These are phyloP conservation scores for Agrocybe praecox DNA, from an alignment of 768 basidiomycete species.

Conservation along the genomic window DNA sequence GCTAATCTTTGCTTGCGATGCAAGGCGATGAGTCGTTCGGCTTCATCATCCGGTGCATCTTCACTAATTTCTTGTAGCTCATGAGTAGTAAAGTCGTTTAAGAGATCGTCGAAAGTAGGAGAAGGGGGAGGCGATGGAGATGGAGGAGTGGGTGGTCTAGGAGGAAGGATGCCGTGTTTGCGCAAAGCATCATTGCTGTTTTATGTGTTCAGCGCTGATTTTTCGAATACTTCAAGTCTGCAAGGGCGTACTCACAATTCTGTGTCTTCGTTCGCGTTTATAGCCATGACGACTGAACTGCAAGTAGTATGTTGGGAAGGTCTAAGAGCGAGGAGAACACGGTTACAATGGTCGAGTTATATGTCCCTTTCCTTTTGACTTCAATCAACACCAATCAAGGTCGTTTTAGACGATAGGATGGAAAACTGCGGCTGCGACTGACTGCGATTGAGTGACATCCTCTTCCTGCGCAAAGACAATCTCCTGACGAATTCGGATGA, in stretches of 20 bases:
- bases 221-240: no score
- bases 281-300: conserved; percentile 44
- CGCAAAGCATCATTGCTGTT: conserved; percentile 90
- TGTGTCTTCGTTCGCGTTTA: conserved; percentile 90
- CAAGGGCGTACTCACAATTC: conserved; percentile 74
- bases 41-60: conserved; percentile 75
- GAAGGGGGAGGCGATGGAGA: conserved; percentile 84
- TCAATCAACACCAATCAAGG: background rate
- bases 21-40: conserved; percentile 70
- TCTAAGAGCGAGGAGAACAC: background rate
- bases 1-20: conserved; percentile 66
- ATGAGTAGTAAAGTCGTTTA: conserved; percentile 61
- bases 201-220: background rate
- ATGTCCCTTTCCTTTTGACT: background rate
- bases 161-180: conserved; percentile 89
- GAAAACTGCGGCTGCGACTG: background rate
- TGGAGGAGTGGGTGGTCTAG: conserved; percentile 64
- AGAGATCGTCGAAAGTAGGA: conserved; percentile 66
- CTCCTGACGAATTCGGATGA: background rate
- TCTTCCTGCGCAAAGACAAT: background rate
- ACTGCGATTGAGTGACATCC: background rate
- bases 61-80: conserved; percentile 74
- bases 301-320: background rate
- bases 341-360: no score
- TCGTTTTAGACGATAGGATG: background rate